Percentiles rank a stretch among this genome's conserved stretches.
phyloP scores from a whole-genome alignment of 768 basidiomycete species.

The Phallus indusiatus region DNA sequence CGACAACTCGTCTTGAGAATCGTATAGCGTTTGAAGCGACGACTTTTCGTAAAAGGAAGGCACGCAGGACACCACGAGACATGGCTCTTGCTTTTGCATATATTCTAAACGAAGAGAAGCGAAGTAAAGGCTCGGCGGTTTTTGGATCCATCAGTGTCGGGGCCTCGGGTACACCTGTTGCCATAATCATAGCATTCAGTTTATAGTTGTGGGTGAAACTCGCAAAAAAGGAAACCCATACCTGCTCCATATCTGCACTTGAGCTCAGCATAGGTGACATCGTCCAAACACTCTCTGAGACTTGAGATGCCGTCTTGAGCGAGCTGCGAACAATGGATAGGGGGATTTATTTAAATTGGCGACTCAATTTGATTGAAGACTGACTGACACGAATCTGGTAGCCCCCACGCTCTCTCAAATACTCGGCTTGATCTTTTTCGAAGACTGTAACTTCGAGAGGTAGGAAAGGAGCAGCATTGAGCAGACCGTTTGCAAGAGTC shows the following conservation, averaged over 20 bases:
- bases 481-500: conserved; percentile 4
- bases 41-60: conserved; percentile 4
- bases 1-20: conserved; percentile 3
- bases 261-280: conserved; percentile 5
- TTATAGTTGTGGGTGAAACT: neutral
- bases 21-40: conserved; percentile 2
- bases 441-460: conserved; percentile 6
- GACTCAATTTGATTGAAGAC: neutral
- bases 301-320: conserved; percentile 4
- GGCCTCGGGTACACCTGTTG: conserved; percentile 2
- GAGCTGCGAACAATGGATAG: neutral
- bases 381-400: conserved; percentile 5
- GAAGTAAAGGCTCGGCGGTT: conserved; percentile 3
- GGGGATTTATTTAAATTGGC: neutral
- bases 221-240: neutral
- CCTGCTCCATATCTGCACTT: conserved; percentile 7
- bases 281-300: conserved; percentile 6
- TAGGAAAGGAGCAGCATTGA: neutral
- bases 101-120: neutral
- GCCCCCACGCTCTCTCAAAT: conserved; percentile 5
- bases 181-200: neutral
- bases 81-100: conserved; percentile 8
- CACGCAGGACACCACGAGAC: conserved; percentile 4
- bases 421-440: conserved; percentile 3
- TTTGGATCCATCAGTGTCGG: conserved; percentile 7